Evolutionary conservation across 768 basidiomycete genomes (phyloP).

Genomic region (Mycena rosella): DNA sequence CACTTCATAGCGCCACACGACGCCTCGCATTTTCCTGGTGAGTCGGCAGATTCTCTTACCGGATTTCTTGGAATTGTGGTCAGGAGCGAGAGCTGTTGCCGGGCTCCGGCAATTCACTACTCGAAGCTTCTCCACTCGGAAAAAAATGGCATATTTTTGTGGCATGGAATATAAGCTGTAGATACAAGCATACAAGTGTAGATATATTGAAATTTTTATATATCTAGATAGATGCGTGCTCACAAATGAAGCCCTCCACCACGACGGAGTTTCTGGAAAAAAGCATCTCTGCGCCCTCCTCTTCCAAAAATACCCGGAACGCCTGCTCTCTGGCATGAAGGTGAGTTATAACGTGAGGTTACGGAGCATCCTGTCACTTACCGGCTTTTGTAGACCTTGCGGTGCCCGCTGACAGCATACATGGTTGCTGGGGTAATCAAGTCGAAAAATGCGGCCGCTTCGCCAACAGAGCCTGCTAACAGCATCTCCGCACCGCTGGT

Average conservation of each 20-base stretch:
- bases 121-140: too few relatives aligned
- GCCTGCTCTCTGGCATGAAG: neutral
- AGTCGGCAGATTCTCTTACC: too few relatives aligned
- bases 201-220: neutral
- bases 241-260: neutral
- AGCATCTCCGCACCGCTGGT: neutral
- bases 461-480: neutral
- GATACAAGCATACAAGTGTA: neutral
- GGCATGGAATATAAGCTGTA: too few relatives aligned
- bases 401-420: neutral
- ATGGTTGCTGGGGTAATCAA: neutral
- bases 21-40: too few relatives aligned
- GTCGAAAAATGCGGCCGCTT: neutral
- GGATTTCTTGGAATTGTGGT: too few relatives aligned
- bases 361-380: neutral
- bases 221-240: neutral
- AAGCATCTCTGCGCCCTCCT: neutral
- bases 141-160: too few relatives aligned
- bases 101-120: too few relatives aligned
- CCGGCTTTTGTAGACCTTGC: neutral
- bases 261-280: neutral
- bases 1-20: too few relatives aligned
- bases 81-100: too few relatives aligned
- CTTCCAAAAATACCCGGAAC: neutral
- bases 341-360: neutral